A percentile compares a stretch with the other conserved stretches of the same genome.
These are phyloP conservation scores for Metroxylon sagu DNA, from an alignment of 176 grass and related monocot species.

Conservation along the genomic window DNA sequence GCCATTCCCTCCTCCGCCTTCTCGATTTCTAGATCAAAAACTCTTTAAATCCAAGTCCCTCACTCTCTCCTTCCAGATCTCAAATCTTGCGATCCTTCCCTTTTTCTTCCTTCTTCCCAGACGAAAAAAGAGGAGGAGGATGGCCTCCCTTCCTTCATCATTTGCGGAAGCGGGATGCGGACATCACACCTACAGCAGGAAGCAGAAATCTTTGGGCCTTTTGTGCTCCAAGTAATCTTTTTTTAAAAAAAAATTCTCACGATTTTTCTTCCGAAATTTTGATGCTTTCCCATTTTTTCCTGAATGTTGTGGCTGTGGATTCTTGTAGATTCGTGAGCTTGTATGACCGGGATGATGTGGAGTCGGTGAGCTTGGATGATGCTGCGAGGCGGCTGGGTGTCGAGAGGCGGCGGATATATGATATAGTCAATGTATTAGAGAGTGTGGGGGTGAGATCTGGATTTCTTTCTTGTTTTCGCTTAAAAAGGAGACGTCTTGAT, in stretches of 20 bases:
- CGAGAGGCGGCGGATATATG: slow-evolving; percentile 94
- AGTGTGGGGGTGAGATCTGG: slow-evolving; percentile 64
- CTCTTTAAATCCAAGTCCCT: too few species aligned
- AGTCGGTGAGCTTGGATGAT: slow-evolving; percentile 63
- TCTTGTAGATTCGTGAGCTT: slow-evolving; percentile 63
- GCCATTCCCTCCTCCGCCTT: too few species aligned
- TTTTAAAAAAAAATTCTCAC: neutral
- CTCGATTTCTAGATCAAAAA: too few species aligned
- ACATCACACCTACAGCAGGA: slow-evolving; percentile 74
- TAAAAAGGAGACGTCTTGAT: neutral
- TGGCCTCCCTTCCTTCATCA: neutral
- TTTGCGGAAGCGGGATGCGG: neutral
- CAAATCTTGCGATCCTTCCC: too few species aligned
- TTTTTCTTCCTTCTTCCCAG: too few species aligned
- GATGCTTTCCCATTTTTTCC: neutral
- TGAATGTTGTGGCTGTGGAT: neutral
- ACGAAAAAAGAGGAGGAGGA: neutral
- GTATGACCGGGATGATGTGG: slow-evolving; percentile 62
- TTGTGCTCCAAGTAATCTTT: slow-evolving; percentile 78
- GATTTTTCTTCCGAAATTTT: neutral
- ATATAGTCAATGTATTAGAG: slow-evolving; percentile 92
- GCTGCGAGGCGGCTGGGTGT: slow-evolving; percentile 64
- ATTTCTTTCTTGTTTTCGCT: neutral
- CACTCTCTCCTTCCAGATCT: too few species aligned
- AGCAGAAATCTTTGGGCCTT: slow-evolving; percentile 86